Base-by-base conservation (phyloP, 768 basidiomycete genomes). In the Exidia glandulosa region DNA sequence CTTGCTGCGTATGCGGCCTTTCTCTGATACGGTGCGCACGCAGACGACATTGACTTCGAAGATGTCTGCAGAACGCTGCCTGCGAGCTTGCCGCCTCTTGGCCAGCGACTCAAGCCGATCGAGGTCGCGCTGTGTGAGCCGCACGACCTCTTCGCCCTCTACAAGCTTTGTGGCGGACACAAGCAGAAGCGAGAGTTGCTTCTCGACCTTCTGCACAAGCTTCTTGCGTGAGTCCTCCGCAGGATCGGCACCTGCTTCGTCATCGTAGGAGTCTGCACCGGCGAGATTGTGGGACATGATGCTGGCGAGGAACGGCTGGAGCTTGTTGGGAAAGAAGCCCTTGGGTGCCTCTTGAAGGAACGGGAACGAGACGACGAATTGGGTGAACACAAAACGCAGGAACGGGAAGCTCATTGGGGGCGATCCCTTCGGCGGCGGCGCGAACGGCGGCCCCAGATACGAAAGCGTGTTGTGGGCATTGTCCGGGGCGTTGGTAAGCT, bases 1-100 rank as follows among this genome's bases (percentile, higher is more conserved):
- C 65, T 86, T 83, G 69, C 83, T 92, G 61, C 96, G 78, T 63
- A 99, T 81, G 41, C 92, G 81, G 7, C 91, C 89, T 73, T 85
- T 94, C 70, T 90, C 88, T 3, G 83, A 73, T 3, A 95, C 86
- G 0, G 87, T 83, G 62, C 93, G 81, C 9, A 99, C 89, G 45
- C 89, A 84, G 48, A 97, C 81, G 50, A 99, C 81, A 70, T 99
- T 98, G 65, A 99, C 86, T 58, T 93, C 88, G 65, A 98, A 97
- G 1, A 77, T 75, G 50, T 81, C 80, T 65, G 76, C 79, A 29
- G 70, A 68, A 65, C 79, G 77, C 27, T 67, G 64, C 59, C 76
- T 72, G 60, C 76, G 77, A 55, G 78, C 80, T 61, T 79, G 79
- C 48, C 84, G 78, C 69, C 79, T 86, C 71, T 79, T 79, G 14